A percentile compares a stretch with the other conserved stretches of the same genome.
Conservation (phyloP, 2,329 filamentous ascomycete genomes). For the Hypocreales sp. region DNA sequence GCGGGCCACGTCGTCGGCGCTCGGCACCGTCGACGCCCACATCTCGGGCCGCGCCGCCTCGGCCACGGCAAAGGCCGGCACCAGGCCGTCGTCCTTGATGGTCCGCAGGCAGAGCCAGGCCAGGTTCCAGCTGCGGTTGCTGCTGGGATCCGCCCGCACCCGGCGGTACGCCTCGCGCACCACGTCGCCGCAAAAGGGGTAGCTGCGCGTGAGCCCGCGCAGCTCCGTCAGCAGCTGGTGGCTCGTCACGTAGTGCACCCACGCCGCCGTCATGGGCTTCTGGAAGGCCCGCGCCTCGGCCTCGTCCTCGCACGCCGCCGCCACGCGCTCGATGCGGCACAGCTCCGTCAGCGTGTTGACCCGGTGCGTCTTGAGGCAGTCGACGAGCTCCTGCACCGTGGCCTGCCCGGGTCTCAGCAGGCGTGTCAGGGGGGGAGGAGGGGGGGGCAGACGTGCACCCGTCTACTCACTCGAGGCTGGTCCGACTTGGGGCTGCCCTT, state of each 20-base stretch:
- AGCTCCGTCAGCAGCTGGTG: slow-evolving; percentile 56
- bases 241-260: slow-evolving; percentile 56
- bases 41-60: slow-evolving; percentile 50
- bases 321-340: slow-evolving; percentile 53
- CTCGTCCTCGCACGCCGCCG: slow-evolving; percentile 39
- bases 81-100: slow-evolving; percentile 45
- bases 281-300: slow-evolving; percentile 44
- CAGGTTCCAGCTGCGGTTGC: slow-evolving; percentile 60
- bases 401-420: too few species aligned
- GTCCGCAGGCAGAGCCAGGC: slow-evolving; percentile 58
- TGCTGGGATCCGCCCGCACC: slow-evolving; percentile 47
- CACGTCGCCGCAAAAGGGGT: slow-evolving; percentile 50
- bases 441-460: background rate
- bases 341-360: slow-evolving; percentile 61
- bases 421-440: background rate
- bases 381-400: slow-evolving; percentile 45
- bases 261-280: slow-evolving; percentile 53
- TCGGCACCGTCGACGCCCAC: slow-evolving; percentile 49
- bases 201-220: slow-evolving; percentile 49
- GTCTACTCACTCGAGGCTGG: slow-evolving; percentile 2
- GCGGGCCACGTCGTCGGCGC: slow-evolving; percentile 37
- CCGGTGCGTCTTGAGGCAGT: slow-evolving; percentile 48
- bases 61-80: slow-evolving; percentile 41
- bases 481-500: slow-evolving; percentile 2
- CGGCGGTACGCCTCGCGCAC: slow-evolving; percentile 49